Conservation (phyloP, 768 basidiomycete species). For the Botryobasidium botryosum region DNA sequence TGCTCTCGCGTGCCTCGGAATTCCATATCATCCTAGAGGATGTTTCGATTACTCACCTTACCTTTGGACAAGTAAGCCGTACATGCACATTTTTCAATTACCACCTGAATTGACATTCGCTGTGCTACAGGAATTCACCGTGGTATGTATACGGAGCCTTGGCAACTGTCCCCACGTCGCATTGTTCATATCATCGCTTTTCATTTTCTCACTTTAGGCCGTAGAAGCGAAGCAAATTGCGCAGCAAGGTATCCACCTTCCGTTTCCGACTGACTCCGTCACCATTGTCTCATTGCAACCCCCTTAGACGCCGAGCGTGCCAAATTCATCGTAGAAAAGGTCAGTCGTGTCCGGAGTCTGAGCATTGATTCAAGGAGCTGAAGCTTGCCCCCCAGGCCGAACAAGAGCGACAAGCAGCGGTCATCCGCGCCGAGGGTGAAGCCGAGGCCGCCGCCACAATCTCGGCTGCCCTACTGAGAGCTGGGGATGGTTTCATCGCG, state of each 20-base stretch:
- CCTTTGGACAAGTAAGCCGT: constrained; percentile 58
- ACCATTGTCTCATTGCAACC: background rate
- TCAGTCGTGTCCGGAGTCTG: constrained; percentile 19
- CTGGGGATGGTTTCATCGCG: constrained; percentile 89
- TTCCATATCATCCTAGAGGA: constrained; percentile 94
- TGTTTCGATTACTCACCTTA: constrained; percentile 64
- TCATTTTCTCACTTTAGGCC: constrained; percentile 30
- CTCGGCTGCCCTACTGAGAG: constrained; percentile 76
- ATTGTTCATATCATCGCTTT: background rate
- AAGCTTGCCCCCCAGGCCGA: constrained; percentile 48
- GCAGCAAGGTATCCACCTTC: constrained; percentile 61
- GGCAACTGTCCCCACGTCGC: background rate
- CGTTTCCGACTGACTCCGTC: constrained; percentile 3
- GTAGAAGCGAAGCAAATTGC: constrained; percentile 99
- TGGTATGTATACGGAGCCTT: constrained; percentile 22
- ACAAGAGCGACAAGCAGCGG: constrained; percentile 96
- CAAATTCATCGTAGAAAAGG: constrained; percentile 98
- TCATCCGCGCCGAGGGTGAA: constrained; percentile 96
- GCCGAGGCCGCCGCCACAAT: constrained; percentile 94
- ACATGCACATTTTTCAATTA: background rate
- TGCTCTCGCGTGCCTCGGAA: constrained; percentile 85
- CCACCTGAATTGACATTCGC: background rate
- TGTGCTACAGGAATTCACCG: constrained; percentile 62
- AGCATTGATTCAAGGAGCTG: background rate
- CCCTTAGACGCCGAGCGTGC: constrained; percentile 85